These are phyloP conservation scores for Plantago lanceolata DNA, from an alignment of 305 asterid species.

Conservation along the genomic window DNA sequence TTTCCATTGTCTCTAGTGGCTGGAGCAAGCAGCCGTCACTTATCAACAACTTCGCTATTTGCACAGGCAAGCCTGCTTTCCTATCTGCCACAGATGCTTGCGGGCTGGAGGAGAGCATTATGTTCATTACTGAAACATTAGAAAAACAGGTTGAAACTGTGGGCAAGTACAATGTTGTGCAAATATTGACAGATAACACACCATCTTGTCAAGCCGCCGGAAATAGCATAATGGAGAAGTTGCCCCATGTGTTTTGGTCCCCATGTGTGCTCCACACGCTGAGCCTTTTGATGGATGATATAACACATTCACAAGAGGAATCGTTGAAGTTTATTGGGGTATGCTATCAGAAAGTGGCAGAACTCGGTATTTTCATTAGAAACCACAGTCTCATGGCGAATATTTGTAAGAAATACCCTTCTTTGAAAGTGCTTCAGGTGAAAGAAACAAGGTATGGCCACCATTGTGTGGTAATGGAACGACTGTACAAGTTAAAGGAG, in stretches of 20 bases:
- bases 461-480: constrained; percentile 7
- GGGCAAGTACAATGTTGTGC: constrained; percentile 18
- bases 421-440: not conserved
- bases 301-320: not conserved
- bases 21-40: not conserved
- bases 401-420: too few species aligned
- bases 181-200: constrained; percentile 15
- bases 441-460: constrained; percentile 5
- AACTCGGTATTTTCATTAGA: not conserved
- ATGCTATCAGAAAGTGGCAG: constrained; percentile 1
- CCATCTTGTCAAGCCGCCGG: constrained; percentile 4
- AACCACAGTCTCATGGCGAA: not conserved
- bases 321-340: constrained; percentile 8
- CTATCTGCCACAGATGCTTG: constrained; percentile 3
- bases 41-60: constrained; percentile 8
- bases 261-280: constrained; percentile 2
- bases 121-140: not conserved
- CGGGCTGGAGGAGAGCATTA: constrained; percentile 1
- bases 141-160: constrained; percentile 3
- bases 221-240: constrained; percentile 3
- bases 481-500: constrained; percentile 9
- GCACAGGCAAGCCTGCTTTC: constrained; percentile 13
- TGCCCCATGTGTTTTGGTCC: constrained; percentile 7
- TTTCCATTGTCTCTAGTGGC: constrained; percentile 9
- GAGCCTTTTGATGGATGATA: constrained; percentile 11